A percentile compares a stretch with the other conserved stretches of the same genome.
These are phyloP conservation scores for Bothriochloa decipiens DNA, from an alignment of 176 grass and related monocot genomes.

Conservation along the genomic window DNA sequence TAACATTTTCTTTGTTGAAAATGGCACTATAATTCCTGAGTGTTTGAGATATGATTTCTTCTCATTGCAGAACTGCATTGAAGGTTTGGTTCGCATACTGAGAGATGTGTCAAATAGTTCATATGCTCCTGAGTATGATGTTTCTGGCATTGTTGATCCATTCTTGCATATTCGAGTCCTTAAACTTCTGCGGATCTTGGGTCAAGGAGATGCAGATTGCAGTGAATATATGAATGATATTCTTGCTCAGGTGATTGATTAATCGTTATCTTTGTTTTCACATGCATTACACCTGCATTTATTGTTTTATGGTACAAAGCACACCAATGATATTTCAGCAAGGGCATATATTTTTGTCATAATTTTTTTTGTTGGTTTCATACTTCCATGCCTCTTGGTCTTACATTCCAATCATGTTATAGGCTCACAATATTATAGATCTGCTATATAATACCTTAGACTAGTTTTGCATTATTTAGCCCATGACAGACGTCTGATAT, in stretches of 20 bases:
- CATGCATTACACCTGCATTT: conserved; percentile 9
- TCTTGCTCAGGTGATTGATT: conserved; percentile 87
- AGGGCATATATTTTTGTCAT: conserved; percentile 9
- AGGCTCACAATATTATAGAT: neutral
- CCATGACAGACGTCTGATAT: neutral
- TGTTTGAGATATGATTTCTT: neutral
- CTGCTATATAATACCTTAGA: conserved; percentile 5
- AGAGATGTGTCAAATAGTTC: conserved; percentile 94
- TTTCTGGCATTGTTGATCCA: conserved; percentile 90
- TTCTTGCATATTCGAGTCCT: conserved; percentile 94
- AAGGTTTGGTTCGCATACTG: conserved; percentile 84
- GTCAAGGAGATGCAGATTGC: conserved; percentile 87
- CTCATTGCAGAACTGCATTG: conserved; percentile 77
- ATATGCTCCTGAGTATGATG: conserved; percentile 97
- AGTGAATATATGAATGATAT: conserved; percentile 98
- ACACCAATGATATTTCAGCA: conserved; percentile 8
- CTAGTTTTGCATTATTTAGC: conserved; percentile 16
- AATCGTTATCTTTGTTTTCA: conserved; percentile 1
- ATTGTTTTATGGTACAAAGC: conserved; percentile 29
- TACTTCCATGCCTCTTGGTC: neutral
- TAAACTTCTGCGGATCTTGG: conserved; percentile 85
- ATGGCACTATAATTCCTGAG: neutral
- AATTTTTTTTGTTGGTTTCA: conserved; percentile 1
- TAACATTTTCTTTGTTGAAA: conserved; percentile 27
- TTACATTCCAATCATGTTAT: conserved; percentile 13